phyloP scores from a whole-genome alignment of 2,329 filamentous ascomycete species.

The Phoma sp. region DNA sequence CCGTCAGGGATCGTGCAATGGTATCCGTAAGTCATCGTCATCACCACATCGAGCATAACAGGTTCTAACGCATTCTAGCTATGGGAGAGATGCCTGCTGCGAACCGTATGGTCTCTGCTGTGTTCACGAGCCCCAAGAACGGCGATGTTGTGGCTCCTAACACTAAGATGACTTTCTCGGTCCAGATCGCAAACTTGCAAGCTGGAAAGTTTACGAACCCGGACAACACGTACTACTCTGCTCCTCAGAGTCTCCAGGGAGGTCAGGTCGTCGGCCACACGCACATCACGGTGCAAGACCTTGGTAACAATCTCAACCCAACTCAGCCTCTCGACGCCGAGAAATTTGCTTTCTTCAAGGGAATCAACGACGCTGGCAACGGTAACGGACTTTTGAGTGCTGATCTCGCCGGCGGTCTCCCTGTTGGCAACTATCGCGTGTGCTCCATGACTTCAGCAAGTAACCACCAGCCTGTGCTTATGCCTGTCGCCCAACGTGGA shows the following conservation, averaged over 20 bases:
- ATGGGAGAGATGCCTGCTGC: conserved; percentile 62
- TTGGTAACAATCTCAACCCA: conserved; percentile 48
- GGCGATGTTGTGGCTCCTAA: conserved; percentile 50
- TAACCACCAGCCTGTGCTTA: conserved; percentile 64
- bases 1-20: conserved; percentile 61
- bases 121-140: conserved; percentile 57
- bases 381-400: conserved; percentile 55
- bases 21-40: conserved; percentile 50
- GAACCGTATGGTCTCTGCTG: conserved; percentile 61
- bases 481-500: conserved; percentile 63
- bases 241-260: conserved; percentile 57
- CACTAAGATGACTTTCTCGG: conserved; percentile 55
- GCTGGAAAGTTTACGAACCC: conserved; percentile 63
- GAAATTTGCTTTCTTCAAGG: conserved; percentile 64
- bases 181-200: conserved; percentile 58
- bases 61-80: conserved; percentile 37
- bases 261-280: conserved; percentile 56
- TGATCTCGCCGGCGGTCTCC: conserved; percentile 54
- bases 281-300: conserved; percentile 60
- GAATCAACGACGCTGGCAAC: conserved; percentile 60
- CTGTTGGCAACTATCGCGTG: conserved; percentile 57
- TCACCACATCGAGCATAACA: not conserved
- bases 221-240: conserved; percentile 60
- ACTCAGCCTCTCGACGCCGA: conserved; percentile 48
- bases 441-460: conserved; percentile 59